phyloP scores from a whole-genome alignment of 495 filamentous ascomycete genomes.

The Paragyromitra xinjiangensis region DNA sequence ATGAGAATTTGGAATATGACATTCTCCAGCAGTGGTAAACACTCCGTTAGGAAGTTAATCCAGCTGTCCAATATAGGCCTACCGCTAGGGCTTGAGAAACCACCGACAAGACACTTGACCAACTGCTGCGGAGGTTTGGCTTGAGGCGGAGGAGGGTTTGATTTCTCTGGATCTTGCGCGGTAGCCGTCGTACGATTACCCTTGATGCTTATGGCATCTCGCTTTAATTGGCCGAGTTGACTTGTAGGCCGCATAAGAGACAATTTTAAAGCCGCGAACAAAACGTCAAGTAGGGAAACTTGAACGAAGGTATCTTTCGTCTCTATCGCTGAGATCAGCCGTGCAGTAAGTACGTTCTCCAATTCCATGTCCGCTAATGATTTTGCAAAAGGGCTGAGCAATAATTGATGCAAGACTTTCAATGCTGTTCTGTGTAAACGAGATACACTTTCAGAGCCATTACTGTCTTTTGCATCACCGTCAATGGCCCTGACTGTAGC shows the following conservation, averaged over 20 bases:
- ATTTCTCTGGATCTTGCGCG: conserved; percentile 41
- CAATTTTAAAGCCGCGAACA: conserved; percentile 74
- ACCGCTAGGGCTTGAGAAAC: conserved; percentile 77
- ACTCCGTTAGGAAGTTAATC: conserved; percentile 85
- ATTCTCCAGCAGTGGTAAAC: conserved; percentile 80
- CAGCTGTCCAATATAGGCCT: conserved; percentile 86
- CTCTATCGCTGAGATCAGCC: conserved; percentile 70
- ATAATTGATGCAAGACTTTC: conserved; percentile 76
- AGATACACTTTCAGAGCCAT: conserved; percentile 61
- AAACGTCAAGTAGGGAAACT: conserved; percentile 75
- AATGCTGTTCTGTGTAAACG: conserved; percentile 76
- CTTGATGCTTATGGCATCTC: conserved; percentile 59
- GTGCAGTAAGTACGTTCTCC: conserved; percentile 75
- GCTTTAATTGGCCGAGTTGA: conserved; percentile 60
- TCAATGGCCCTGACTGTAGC: conserved; percentile 68
- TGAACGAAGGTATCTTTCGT: conserved; percentile 72
- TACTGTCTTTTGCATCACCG: conserved; percentile 59
- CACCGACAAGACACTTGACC: conserved; percentile 81
- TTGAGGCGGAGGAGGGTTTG: conserved; percentile 60
- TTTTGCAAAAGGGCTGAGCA: conserved; percentile 74
- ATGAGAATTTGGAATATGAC: conserved; percentile 89
- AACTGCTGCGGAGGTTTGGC: conserved; percentile 72
- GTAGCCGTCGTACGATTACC: conserved; percentile 53
- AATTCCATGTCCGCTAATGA: conserved; percentile 73
- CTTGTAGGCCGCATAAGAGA: conserved; percentile 65